Conservation (phyloP, 352 stramenopile genomes). For the Thalassiosira pacifica region DNA sequence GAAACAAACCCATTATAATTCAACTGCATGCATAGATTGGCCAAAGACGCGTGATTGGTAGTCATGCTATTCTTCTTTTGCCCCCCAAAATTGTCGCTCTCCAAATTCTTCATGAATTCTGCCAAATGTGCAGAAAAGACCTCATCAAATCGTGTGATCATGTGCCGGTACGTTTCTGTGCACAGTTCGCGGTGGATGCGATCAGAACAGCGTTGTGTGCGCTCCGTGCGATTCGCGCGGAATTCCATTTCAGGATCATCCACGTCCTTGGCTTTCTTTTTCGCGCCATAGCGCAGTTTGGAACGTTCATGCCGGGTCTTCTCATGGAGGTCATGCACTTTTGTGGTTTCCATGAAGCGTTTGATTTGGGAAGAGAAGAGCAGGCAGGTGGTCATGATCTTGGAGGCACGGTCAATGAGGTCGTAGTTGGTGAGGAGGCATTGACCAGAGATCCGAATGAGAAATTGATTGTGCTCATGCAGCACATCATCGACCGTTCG, state of each 20-base stretch:
- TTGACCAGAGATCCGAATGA: constrained; percentile 96
- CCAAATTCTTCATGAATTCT: constrained; percentile 81
- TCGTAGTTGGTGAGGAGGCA: constrained; percentile 96
- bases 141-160: constrained; percentile 82
- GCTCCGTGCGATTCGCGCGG: constrained; percentile 42
- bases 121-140: constrained; percentile 79
- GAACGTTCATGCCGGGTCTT: constrained; percentile 51
- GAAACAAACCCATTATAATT: constrained; percentile 87
- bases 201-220: constrained; percentile 60
- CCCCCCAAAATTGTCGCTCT: constrained; percentile 48
- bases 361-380: constrained; percentile 95
- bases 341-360: constrained; percentile 86
- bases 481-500: constrained; percentile 96
- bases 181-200: constrained; percentile 73
- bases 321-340: constrained; percentile 40
- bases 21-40: constrained; percentile 83
- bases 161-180: constrained; percentile 77
- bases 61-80: constrained; percentile 63
- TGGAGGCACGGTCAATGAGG: constrained; percentile 93
- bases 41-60: constrained; percentile 68
- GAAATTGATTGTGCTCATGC: constrained; percentile 93
- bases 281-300: constrained; percentile 47
- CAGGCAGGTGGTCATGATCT: constrained; percentile 97
- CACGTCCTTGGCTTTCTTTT: constrained; percentile 43
- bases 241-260: constrained; percentile 32